A percentile compares a stretch with the other conserved stretches of the same genome.
Evolutionary conservation across 371 early-diverging fungal species (phyloP).

Genomic region (Apophysomyces sp.): DNA sequence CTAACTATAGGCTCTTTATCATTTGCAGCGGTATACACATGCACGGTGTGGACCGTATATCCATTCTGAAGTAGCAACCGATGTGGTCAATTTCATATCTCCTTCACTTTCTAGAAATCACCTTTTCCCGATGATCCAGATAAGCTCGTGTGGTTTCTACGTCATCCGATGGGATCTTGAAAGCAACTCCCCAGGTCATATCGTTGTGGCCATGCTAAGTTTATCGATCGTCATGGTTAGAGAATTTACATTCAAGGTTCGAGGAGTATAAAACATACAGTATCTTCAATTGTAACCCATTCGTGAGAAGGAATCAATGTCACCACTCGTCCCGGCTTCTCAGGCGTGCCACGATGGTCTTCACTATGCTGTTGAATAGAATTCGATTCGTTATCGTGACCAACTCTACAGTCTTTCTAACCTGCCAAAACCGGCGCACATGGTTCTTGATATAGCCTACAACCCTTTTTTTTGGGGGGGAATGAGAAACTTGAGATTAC

Average conservation of each 20-base stretch:
- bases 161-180: slow-evolving; percentile 54
- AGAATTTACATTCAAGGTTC: not conserved
- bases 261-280: slow-evolving; percentile 16
- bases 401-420: slow-evolving; percentile 12
- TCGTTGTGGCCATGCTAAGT: slow-evolving; percentile 57
- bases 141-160: slow-evolving; percentile 20
- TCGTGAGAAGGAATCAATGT: slow-evolving; percentile 79
- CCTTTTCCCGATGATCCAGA: slow-evolving; percentile 73
- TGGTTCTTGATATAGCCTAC: slow-evolving; percentile 80
- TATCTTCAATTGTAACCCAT: slow-evolving; percentile 49
- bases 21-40: slow-evolving; percentile 57
- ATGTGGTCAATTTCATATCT: not conserved
- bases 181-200: slow-evolving; percentile 88
- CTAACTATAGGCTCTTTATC: slow-evolving; percentile 47
- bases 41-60: slow-evolving; percentile 70
- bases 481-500: not conserved
- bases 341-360: slow-evolving; percentile 91
- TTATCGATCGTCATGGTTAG: not conserved
- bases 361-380: slow-evolving; percentile 56
- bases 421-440: slow-evolving; percentile 90
- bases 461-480: slow-evolving; percentile 25
- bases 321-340: slow-evolving; percentile 86
- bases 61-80: slow-evolving; percentile 54
- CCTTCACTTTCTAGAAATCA: slow-evolving; percentile 5
- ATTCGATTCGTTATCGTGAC: not conserved